These are phyloP conservation scores for Trichoderma asperelloides DNA, from an alignment of 495 filamentous ascomycete genomes.

Conservation along the genomic window DNA sequence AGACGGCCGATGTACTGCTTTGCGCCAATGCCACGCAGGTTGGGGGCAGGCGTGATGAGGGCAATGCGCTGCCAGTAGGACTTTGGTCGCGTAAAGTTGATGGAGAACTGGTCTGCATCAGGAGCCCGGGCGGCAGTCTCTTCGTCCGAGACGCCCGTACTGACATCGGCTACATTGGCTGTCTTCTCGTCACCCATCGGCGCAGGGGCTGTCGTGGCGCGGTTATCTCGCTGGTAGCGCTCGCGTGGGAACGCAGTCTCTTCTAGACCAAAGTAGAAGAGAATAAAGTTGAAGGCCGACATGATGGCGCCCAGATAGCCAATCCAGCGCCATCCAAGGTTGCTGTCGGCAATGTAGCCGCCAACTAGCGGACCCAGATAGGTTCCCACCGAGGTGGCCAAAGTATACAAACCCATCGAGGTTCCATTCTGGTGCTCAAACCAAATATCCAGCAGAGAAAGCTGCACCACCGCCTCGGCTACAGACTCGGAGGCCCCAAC, in stretches of 20 bases:
- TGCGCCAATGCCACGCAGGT: neutral
- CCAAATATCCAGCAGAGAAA: neutral
- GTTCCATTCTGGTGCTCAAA: slow-evolving; percentile 3
- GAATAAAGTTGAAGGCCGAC: slow-evolving; percentile 1
- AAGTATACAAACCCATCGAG: neutral
- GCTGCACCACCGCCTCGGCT: slow-evolving; percentile 1
- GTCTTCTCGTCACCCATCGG: neutral
- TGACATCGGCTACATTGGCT: neutral
- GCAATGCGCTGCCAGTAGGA: slow-evolving; percentile 4
- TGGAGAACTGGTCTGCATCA: neutral
- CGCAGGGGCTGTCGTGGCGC: neutral
- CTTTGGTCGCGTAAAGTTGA: neutral
- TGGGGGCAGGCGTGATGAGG: neutral
- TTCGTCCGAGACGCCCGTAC: neutral
- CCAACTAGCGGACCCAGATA: neutral
- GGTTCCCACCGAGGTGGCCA: slow-evolving; percentile 1
- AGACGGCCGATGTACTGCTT: neutral
- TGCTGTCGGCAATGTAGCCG: slow-evolving; percentile 1
- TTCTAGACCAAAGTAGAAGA: slow-evolving; percentile 1
- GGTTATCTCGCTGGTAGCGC: neutral
- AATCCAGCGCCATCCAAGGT: neutral
- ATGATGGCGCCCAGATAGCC: neutral
- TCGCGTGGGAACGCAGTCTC: slow-evolving; percentile 1
- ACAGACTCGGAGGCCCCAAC: neutral
- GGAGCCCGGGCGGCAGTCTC: neutral